A percentile compares a stretch with the other conserved stretches of the same genome.
Evolutionary conservation across 2,329 filamentous ascomycete genomes (phyloP).

Genomic region (Mycosphaerella sp.): DNA sequence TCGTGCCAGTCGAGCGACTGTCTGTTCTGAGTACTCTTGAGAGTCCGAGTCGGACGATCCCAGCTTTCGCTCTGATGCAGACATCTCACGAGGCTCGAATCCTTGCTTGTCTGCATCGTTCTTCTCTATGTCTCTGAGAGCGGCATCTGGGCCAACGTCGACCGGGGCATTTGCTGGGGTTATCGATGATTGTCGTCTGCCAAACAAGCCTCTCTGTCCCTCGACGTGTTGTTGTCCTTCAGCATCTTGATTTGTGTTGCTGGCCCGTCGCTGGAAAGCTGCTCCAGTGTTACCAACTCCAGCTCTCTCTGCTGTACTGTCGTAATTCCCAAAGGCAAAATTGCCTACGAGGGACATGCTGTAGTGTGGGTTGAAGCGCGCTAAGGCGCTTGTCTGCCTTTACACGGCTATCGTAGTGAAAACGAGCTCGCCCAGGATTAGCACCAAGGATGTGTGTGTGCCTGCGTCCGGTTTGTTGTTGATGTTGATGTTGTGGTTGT

Average conservation of each 20-base stretch:
- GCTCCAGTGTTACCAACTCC: conserved; percentile 34
- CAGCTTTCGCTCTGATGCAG: conserved; percentile 17
- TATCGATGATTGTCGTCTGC: conserved; percentile 14
- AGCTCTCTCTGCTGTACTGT: conserved; percentile 34
- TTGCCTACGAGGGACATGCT: conserved; percentile 42
- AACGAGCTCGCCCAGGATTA: not conserved
- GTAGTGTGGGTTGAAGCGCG: not conserved
- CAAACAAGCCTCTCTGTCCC: conserved; percentile 13
- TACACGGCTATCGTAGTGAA: not conserved
- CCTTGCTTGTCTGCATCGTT: conserved; percentile 22
- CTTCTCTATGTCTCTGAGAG: conserved; percentile 11
- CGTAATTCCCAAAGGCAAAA: conserved; percentile 38
- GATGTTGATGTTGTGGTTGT: too few relatives aligned
- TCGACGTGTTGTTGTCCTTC: conserved; percentile 16
- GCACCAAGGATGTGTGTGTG: not conserved
- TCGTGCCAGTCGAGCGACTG: conserved; percentile 45
- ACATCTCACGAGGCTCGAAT: conserved; percentile 21
- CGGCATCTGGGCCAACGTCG: conserved; percentile 6
- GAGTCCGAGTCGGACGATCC: conserved; percentile 20
- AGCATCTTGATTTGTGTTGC: conserved; percentile 19
- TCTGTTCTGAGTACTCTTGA: conserved; percentile 10
- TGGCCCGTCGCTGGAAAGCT: conserved; percentile 23
- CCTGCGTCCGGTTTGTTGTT: not conserved
- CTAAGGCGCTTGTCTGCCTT: not conserved
- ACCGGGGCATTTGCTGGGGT: not conserved